Conservation (phyloP, 768 basidiomycete species). For the Jaapia argillacea region DNA sequence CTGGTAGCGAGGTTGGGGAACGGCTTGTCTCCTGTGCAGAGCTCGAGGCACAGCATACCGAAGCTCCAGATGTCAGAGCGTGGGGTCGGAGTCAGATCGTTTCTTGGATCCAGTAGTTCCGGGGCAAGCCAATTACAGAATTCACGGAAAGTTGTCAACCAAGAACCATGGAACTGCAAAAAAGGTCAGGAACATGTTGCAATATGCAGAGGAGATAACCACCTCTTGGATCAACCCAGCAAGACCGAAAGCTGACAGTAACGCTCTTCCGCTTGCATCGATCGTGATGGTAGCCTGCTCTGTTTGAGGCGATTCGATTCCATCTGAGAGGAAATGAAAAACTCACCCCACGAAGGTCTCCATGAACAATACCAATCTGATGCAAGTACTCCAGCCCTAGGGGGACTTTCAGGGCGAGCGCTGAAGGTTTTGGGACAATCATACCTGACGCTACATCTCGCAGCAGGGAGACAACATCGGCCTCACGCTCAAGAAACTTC, state of each 20-base stretch:
- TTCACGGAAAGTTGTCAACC: no score
- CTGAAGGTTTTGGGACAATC: slow-evolving; percentile 2
- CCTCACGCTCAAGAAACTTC: slow-evolving; percentile 5
- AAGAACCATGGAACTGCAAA: background rate
- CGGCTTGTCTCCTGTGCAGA: slow-evolving; percentile 32
- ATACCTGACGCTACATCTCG: background rate
- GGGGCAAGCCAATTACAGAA: slow-evolving; percentile 25
- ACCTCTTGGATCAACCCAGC: slow-evolving; percentile 1
- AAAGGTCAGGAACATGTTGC: background rate
- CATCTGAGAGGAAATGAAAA: background rate
- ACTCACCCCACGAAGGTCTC: background rate
- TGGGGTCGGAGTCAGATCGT: slow-evolving; percentile 9
- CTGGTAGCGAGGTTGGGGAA: slow-evolving; percentile 23
- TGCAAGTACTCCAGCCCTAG: background rate
- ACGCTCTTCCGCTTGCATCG: background rate
- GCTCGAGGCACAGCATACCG: slow-evolving; percentile 36
- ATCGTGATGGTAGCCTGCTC: slow-evolving; percentile 4
- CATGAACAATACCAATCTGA: background rate
- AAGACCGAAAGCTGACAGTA: background rate
- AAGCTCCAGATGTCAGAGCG: slow-evolving; percentile 40
- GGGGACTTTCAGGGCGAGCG: background rate
- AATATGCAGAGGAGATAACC: background rate
- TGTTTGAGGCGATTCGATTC: background rate
- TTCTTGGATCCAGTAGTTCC: slow-evolving; percentile 23
- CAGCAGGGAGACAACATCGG: slow-evolving; percentile 5